A percentile compares a stretch with the other conserved stretches of the same genome.
These are phyloP conservation scores for Arabis alpina DNA, from an alignment of 345 rosid species.

Conservation along the genomic window DNA sequence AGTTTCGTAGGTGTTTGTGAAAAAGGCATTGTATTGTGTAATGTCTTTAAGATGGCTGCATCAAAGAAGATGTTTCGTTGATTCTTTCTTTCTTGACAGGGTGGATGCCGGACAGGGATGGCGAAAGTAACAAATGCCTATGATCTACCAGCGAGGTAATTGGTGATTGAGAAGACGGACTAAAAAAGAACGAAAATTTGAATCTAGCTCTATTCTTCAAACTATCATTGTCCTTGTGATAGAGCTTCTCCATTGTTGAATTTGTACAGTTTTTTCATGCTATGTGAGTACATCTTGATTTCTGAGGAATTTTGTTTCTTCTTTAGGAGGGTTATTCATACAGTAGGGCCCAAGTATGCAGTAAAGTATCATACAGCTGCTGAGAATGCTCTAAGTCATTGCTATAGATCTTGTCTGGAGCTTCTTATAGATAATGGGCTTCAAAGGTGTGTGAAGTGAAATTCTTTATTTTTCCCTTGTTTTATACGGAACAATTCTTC, in stretches of 20 bases:
- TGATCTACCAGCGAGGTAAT: constrained; percentile 95
- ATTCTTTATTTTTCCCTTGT: constrained; percentile 14
- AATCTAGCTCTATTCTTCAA: neutral
- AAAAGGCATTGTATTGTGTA: neutral
- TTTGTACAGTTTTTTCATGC: constrained; percentile 6
- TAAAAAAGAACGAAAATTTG: neutral
- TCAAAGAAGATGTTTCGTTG: neutral
- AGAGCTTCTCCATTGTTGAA: constrained; percentile 15
- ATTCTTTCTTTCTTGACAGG: constrained; percentile 55
- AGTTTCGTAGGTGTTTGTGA: neutral
- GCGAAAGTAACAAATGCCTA: constrained; percentile 94
- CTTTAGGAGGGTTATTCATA: constrained; percentile 82
- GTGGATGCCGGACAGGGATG: constrained; percentile 99
- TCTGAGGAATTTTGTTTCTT: constrained; percentile 17
- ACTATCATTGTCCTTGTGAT: constrained; percentile 5
- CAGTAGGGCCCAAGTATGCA: constrained; percentile 98
- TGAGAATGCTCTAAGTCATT: constrained; percentile 97
- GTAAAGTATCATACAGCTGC: constrained; percentile 98
- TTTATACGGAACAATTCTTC: constrained; percentile 3
- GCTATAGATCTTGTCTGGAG: constrained; percentile 96
- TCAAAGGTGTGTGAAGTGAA: constrained; percentile 57
- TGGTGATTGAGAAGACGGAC: constrained; percentile 8
- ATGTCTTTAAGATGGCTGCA: neutral
- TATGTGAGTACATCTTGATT: constrained; percentile 11
- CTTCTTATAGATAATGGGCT: constrained; percentile 88